Conservation (phyloP, 2,329 filamentous ascomycete genomes). For the Clarireedia homoeocarpa region DNA sequence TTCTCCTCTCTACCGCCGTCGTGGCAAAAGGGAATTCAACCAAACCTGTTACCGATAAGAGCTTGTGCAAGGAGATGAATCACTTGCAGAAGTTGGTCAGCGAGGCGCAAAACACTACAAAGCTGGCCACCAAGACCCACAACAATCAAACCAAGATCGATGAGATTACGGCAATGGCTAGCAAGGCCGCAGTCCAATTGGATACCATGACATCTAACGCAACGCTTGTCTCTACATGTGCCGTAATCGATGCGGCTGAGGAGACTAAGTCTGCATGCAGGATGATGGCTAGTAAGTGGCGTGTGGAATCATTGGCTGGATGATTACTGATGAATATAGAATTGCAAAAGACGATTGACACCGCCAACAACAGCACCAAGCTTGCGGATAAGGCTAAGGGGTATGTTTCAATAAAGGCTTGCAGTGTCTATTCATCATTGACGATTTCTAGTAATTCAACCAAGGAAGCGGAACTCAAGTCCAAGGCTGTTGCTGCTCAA, state of each 20-base stretch:
- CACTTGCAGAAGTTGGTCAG: conserved; percentile 26
- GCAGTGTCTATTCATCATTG: not conserved
- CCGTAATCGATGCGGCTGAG: conserved; percentile 26
- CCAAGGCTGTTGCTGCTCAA: conserved; percentile 9
- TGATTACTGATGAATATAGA: not conserved
- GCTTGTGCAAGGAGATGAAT: conserved; percentile 30
- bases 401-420: not conserved
- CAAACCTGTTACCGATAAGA: conserved; percentile 26
- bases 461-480: conserved; percentile 7
- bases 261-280: conserved; percentile 9
- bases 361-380: conserved; percentile 11
- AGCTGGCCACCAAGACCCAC: conserved; percentile 29
- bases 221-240: conserved; percentile 32
- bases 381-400: conserved; percentile 8
- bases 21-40: conserved; percentile 27
- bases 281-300: not conserved
- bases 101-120: conserved; percentile 32
- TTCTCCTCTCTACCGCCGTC: conserved; percentile 20
- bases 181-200: conserved; percentile 26
- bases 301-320: too few species aligned
- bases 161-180: conserved; percentile 32
- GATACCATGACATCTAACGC: conserved; percentile 30
- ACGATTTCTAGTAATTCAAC: conserved; percentile 11
- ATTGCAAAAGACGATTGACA: conserved; percentile 14
- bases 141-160: conserved; percentile 33